Base-by-base conservation (phyloP, 2,329 filamentous ascomycete species). In the Penicillium nordicum region DNA sequence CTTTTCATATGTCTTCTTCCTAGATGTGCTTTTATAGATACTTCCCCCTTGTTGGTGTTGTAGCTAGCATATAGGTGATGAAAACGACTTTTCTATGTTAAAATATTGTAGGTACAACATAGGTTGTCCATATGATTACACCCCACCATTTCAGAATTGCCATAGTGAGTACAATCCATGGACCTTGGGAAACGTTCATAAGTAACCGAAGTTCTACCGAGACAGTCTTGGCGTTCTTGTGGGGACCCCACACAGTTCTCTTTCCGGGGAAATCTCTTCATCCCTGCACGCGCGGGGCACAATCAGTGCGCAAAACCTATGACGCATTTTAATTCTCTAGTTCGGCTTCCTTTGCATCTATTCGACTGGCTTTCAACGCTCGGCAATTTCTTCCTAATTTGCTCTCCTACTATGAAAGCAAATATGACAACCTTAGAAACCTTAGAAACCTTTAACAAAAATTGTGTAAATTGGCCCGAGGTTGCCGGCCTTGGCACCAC, bases 241-340 rank as follows among this genome's bases (percentile, higher is more conserved):
- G 48, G 48, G 29, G 48, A 50, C 48, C 48, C 48, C 48, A 50
- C 48, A 42, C 38, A n/a, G 27, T 34, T 10, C 48, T 42, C n/a
- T 50, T 32, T 42, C 38, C 27, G 48, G 48, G 48, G 48, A 50
- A 50, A 42, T 32, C n/a, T 25, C 27, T 14, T 38, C 21, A 27
- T 38, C 46, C 21, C 23, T 49, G 34, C 34, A 29, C 18, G 14
- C 16, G 3, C 21, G 21, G 6, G 12, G 23, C 21, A 21, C 21
- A 27, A 12, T 25, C 27, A 21, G 43, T 32, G 44, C 18, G 2
- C 11, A 45, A 49, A 49, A 7, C 25, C 3, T 32, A 50, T 50
- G 37, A 42, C 27, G 48, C 12, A 16, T 23, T 23, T 42, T n/a
- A 18, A 10, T 21, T 37, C 25, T 14, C 16, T 29, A 40, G 25